Percentiles rank a stretch among this genome's conserved stretches.
phyloP scores from a whole-genome alignment of 2,329 filamentous ascomycete species.

The Verticillium klebahnii region DNA sequence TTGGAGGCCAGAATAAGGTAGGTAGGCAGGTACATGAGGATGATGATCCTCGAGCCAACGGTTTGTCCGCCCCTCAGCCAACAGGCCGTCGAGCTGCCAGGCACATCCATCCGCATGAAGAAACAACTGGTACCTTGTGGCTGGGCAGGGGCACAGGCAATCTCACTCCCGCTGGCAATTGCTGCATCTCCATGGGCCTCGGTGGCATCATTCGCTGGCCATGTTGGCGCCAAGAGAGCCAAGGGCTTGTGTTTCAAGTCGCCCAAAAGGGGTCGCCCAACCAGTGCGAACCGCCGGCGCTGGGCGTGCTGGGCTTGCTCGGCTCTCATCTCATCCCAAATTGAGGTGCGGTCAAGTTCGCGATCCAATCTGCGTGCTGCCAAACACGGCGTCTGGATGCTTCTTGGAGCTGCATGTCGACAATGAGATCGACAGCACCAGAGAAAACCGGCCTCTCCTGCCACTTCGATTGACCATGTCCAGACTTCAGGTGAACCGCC shows the following conservation, averaged over 20 bases:
- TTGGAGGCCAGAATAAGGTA: neutral
- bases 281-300: neutral
- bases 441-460: neutral
- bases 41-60: neutral
- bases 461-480: neutral
- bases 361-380: neutral
- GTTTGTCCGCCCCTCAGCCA: neutral
- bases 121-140: neutral
- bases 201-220: slow-evolving; percentile 1
- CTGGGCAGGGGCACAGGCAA: slow-evolving; percentile 1
- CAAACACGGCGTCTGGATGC: neutral
- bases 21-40: too few species aligned
- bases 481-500: neutral
- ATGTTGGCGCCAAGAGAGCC: slow-evolving; percentile 1
- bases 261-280: neutral
- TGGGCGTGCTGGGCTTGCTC: slow-evolving; percentile 10
- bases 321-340: slow-evolving; percentile 13
- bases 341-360: neutral
- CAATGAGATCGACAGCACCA: neutral
- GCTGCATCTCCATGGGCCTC: neutral
- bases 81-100: too few species aligned
- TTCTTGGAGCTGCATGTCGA: neutral
- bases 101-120: neutral
- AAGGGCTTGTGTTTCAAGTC: neutral
- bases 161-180: neutral